A percentile compares a stretch with the other conserved stretches of the same genome.
Evolutionary conservation across 495 filamentous ascomycete genomes (phyloP).

Genomic region (Jackrogersella multiformis): DNA sequence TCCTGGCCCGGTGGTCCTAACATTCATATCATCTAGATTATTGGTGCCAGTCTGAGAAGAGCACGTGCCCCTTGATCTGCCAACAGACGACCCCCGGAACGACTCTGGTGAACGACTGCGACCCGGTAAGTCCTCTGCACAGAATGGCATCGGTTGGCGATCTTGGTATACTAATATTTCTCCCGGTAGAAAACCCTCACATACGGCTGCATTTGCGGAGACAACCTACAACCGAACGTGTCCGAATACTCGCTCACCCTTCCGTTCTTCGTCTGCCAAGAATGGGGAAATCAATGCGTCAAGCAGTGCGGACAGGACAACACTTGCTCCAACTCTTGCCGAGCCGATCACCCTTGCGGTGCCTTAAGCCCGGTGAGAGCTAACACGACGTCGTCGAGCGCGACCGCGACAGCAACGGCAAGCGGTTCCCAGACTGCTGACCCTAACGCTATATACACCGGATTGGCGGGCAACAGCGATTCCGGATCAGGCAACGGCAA

Average conservation of each 20-base stretch:
- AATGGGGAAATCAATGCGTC: constrained; percentile 77
- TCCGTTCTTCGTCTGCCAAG: constrained; percentile 83
- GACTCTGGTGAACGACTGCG: constrained; percentile 71
- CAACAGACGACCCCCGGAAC: constrained; percentile 66
- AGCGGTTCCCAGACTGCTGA: constrained; percentile 48
- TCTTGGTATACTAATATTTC: constrained; percentile 27
- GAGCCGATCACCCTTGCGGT: constrained; percentile 79
- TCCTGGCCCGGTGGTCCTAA: constrained; percentile 35
- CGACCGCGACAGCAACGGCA: constrained; percentile 52
- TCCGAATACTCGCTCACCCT: constrained; percentile 86
- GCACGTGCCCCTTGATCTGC: constrained; percentile 81
- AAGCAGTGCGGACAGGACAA: constrained; percentile 65
- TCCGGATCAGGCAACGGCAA: constrained; percentile 29
- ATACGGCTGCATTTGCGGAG: constrained; percentile 80
- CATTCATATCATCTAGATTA: constrained; percentile 56
- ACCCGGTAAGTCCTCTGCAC: constrained; percentile 65
- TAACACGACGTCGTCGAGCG: constrained; percentile 66
- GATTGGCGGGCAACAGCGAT: constrained; percentile 56
- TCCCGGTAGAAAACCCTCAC: constrained; percentile 65
- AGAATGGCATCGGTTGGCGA: background rate
- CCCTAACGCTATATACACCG: constrained; percentile 55
- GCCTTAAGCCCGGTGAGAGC: constrained; percentile 71
- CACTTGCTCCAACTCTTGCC: constrained; percentile 70
- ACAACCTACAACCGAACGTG: constrained; percentile 75
- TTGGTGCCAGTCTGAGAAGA: constrained; percentile 76